phyloP scores from a whole-genome alignment of 805 yeast species.

The Yueomyces sinensis region DNA sequence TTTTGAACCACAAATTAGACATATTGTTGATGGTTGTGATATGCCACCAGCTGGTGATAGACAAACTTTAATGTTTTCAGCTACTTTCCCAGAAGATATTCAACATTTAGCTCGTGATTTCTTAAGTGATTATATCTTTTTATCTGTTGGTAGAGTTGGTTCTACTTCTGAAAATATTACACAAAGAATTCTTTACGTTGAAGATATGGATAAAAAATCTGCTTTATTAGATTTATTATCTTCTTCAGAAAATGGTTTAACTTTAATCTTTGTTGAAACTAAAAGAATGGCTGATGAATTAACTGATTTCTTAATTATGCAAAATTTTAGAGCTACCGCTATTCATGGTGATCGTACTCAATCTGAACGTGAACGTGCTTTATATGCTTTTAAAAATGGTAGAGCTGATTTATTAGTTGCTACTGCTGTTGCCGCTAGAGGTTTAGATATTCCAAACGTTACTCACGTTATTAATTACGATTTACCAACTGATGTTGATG shows the following conservation, averaged over 20 bases:
- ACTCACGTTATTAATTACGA: constrained; percentile 96
- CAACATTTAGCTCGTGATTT: constrained; percentile 96
- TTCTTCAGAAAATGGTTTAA: constrained; percentile 68
- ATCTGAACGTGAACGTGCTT: constrained; percentile 93
- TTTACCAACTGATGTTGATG: constrained; percentile 93
- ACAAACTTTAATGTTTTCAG: constrained; percentile 97
- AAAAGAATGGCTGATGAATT: constrained; percentile 96
- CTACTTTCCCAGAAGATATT: constrained; percentile 97
- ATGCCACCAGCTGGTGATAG: constrained; percentile 88
- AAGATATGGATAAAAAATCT: constrained; percentile 83
- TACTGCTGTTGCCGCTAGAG: constrained; percentile 99
- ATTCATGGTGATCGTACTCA: constrained; percentile 99
- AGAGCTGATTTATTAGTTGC: constrained; percentile 91
- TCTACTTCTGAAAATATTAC: constrained; percentile 98
- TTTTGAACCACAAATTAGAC: constrained; percentile 98
- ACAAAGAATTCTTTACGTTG: constrained; percentile 85
- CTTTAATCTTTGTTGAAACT: constrained; percentile 93
- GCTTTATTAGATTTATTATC: constrained; percentile 80
- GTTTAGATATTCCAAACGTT: constrained; percentile 98
- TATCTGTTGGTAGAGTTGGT: constrained; percentile 98
- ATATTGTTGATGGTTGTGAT: constrained; percentile 93
- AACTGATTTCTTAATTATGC: constrained; percentile 80
- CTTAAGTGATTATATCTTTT: constrained; percentile 87
- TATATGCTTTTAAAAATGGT: constrained; percentile 87
- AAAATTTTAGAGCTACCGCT: constrained; percentile 92